These are phyloP conservation scores for Amylostereum areolatum DNA, from an alignment of 1,284 basidiomycete genomes.

Conservation along the genomic window DNA sequence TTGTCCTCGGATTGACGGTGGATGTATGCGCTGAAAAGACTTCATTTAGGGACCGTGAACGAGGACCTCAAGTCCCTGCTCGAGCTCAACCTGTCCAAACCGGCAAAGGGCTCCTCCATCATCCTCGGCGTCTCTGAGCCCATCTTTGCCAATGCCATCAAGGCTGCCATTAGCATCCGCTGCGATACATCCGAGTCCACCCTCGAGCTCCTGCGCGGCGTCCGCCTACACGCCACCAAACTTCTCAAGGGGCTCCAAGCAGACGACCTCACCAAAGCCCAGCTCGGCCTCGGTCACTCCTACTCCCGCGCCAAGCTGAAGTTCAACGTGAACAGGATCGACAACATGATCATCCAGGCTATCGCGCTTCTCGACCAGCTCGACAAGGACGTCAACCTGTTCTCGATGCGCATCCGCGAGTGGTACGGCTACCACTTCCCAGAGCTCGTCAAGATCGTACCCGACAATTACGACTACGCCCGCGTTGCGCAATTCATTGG, in stretches of 20 bases:
- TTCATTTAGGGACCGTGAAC: constrained; percentile 69
- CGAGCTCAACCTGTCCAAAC: constrained; percentile 82
- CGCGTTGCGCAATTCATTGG: constrained; percentile 84
- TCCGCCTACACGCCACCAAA: constrained; percentile 90
- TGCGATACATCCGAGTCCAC: constrained; percentile 88
- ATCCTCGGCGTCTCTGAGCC: constrained; percentile 83
- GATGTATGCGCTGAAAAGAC: too few relatives aligned
- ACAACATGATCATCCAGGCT: constrained; percentile 99
- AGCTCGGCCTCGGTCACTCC: constrained; percentile 95
- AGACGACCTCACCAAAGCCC: constrained; percentile 88
- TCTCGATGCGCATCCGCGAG: constrained; percentile 96
- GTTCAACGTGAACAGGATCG: constrained; percentile 99
- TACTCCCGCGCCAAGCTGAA: constrained; percentile 98
- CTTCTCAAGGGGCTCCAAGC: constrained; percentile 86
- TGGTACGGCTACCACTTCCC: constrained; percentile 99
- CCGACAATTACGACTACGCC: constrained; percentile 97
- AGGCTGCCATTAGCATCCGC: constrained; percentile 68
- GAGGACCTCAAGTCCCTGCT: constrained; percentile 85
- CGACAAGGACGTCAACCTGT: constrained; percentile 99
- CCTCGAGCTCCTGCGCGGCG: constrained; percentile 88
- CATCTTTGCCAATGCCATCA: constrained; percentile 78
- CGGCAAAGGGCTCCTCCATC: constrained; percentile 78
- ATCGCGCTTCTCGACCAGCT: constrained; percentile 98
- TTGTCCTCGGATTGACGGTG: neutral
- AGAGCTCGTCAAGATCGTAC: constrained; percentile 90